These are phyloP conservation scores for Tuber aestivum DNA, from an alignment of 495 filamentous ascomycete species.

Conservation along the genomic window DNA sequence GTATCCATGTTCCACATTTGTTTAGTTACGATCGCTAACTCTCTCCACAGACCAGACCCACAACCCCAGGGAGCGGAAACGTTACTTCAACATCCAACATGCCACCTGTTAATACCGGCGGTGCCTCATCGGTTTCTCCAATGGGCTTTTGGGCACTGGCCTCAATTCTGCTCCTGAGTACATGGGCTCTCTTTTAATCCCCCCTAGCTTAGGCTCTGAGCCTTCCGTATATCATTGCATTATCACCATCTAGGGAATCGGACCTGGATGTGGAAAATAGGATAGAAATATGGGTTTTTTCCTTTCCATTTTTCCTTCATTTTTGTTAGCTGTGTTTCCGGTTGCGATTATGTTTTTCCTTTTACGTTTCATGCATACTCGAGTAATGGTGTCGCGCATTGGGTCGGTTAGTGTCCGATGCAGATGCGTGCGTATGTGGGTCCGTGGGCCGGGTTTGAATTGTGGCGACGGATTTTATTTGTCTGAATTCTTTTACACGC, in stretches of 20 bases:
- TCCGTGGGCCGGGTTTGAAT: not conserved
- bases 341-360: not conserved
- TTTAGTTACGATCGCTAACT: not conserved
- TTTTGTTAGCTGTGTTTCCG: not conserved
- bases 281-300: not conserved
- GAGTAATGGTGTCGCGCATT: not conserved
- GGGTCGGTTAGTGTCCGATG: not conserved
- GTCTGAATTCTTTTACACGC: not conserved
- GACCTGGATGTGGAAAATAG: not conserved
- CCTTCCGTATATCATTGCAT: conserved; percentile 1
- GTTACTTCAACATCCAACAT: conserved; percentile 1
- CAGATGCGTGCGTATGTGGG: not conserved
- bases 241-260: not conserved
- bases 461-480: not conserved
- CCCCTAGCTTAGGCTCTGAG: not conserved
- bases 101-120: conserved; percentile 2
- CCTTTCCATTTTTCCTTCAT: not conserved
- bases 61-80: not conserved
- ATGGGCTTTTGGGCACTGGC: conserved; percentile 10
- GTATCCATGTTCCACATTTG: conserved; percentile 9
- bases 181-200: not conserved
- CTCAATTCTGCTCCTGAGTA: conserved; percentile 8
- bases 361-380: not conserved
- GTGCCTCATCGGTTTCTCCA: conserved; percentile 4
- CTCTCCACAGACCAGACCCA: not conserved